phyloP scores from a whole-genome alignment of 306 rosid genomes.

The Cicer pinnatifidum region DNA sequence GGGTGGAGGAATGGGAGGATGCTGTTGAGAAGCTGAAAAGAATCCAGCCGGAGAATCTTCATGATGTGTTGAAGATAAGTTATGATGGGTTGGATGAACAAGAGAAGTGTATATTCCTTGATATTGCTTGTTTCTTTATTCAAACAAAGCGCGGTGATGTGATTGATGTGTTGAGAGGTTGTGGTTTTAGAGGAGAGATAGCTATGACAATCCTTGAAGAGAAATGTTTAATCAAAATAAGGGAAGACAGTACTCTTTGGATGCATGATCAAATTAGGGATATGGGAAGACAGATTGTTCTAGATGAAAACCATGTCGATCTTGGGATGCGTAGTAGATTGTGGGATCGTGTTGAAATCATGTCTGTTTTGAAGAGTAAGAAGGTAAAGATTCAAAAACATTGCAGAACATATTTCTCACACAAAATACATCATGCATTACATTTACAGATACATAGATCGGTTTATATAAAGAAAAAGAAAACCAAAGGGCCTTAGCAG shows the following conservation, averaged over 20 bases:
- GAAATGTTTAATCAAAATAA: conserved; percentile 63
- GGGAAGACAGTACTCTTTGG: conserved; percentile 47
- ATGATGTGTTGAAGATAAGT: conserved; percentile 66
- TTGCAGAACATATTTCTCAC: background rate
- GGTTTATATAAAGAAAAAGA: background rate
- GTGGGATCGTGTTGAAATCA: conserved; percentile 62
- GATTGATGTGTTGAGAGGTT: conserved; percentile 62
- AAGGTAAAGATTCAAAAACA: conserved; percentile 47
- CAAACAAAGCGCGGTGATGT: conserved; percentile 52
- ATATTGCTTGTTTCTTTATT: conserved; percentile 63
- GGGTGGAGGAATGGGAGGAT: conserved; percentile 56
- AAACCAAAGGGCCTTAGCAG: background rate
- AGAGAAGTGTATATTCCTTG: conserved; percentile 61
- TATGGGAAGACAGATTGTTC: conserved; percentile 72
- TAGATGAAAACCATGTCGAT: conserved; percentile 39
- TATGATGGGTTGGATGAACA: conserved; percentile 55
- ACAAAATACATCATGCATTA: background rate
- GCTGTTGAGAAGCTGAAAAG: conserved; percentile 47
- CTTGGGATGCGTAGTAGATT: conserved; percentile 63
- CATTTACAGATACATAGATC: background rate
- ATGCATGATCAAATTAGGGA: conserved; percentile 79
- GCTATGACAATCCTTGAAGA: conserved; percentile 46
- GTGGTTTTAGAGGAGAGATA: conserved; percentile 62
- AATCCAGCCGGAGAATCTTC: conserved; percentile 55
- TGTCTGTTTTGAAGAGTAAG: conserved; percentile 49